Base-by-base conservation (phyloP, 805 yeast genomes). In the Suhomyces faveliae region DNA sequence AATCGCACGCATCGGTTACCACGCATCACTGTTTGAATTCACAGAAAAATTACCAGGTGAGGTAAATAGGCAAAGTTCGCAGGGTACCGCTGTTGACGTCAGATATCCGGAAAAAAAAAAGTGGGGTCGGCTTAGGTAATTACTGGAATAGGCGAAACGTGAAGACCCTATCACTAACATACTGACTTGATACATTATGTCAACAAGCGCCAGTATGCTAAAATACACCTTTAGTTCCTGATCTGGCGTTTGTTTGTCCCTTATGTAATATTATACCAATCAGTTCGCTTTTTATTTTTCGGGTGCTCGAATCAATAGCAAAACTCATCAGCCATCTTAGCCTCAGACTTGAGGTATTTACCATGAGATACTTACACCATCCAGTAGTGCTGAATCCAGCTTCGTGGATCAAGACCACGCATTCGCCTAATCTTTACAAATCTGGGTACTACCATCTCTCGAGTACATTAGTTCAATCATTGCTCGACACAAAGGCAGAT, bases 331-430 rank as follows among this genome's bases (percentile, higher is more conserved):
- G 19, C 15, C 19, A 17, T 10, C 21, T 33, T 17, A 17, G 37
- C 21, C 37, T 17, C 37, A 17, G 15, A 33, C 37, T 33, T 17
- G 21, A 17, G 21, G 37, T 20, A 33, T n/a, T n/a, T n/a, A 9
- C n/a, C 21, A 43, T 39, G 41, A 22, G 40, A 17, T 51, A 52
- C 45, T 46, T 52, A 43, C 57, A 59, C 22, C 73, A 68, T 51
- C 73, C 73, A 5, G 42, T 68, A 5, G 48, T 70, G 37, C 51
- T 49, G 12, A 66, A 65, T 48, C 74, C 73, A 0, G 49, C 54
- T 22, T 60, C 62, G 38, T 64, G 66, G 62, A 55, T 67, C 6
- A 48, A 52, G 9, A 51, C 50, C 19, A 58, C 29, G 11, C 44
- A 42, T 30, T 35, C 38, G 15, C 20, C 23, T 20, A 29, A n/a